Base-by-base conservation (phyloP, 331 rosid genomes). In the Rhamnella rubrinervis region DNA sequence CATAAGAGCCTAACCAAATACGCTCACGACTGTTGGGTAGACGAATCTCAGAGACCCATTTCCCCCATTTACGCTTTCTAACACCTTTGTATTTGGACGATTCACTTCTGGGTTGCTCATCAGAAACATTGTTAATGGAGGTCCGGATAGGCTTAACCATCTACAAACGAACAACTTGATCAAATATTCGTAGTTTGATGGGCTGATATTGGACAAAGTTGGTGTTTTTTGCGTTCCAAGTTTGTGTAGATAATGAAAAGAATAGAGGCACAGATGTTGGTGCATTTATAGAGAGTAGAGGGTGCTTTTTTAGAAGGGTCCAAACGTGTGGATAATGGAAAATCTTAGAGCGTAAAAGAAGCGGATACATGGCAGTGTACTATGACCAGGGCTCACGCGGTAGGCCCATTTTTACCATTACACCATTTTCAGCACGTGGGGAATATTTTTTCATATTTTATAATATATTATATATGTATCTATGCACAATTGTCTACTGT, bases 21-120 rank as follows among this genome's bases (percentile, higher is more conserved):
- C 92, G 66, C 41, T 84, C 84, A 0, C 89, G 82, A 74, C 92
- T 75, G 8, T 87, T 82, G 1, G 92, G 92, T 17, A 87, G 85
- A 65, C 92, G 66, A 19, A 87, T 79, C 19, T 87, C 92, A 5
- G 89, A 84, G 0, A 87, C 92, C 92, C 92, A 87, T 81, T 87
- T 87, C 0, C 92, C 92, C 92, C 92, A 87, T 70, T 87, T 87
- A 23, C 92, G 73, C 79, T 77, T 79, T 55, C 92, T 79, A 46
- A 87, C 92, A 0, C 92, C 92, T 65, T 75, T 87, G 77, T 82
- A 87, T 61, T 68, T 75, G 19, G 57, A 28, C 37, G 23, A 69
- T 1, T 68, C 5, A 44, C 49, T 44, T 44, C 49, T 44, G 15
- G 11, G 49, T 14, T 44, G 49, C 49, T 44, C 4, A 11, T 44